Base-by-base conservation (phyloP, 208 protist species). In the Crithidia thermophila region DNA sequence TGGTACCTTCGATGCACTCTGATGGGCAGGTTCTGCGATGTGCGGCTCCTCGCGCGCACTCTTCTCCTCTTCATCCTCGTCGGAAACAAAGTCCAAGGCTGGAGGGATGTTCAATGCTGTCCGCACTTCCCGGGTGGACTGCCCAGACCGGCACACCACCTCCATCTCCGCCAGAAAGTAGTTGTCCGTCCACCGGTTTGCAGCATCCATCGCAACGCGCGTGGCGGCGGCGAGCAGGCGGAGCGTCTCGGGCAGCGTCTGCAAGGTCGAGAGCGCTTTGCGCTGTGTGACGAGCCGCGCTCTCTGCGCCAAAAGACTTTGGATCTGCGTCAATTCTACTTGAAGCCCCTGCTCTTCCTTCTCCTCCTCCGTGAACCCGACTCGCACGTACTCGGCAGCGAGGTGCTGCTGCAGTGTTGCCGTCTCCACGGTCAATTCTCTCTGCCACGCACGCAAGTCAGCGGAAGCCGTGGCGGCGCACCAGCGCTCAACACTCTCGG, bases 141-240 rank as follows among this genome's bases (percentile, higher is more conserved):
- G 33, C 27, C 84, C 73, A 60, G 83, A 68, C 20, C 66, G 58
- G 7, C 31, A 25, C 30, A 62, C 52, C 14, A 95, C 67, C 57
- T 83, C 60, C 49, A 88, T 71, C 63, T 95, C 82, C 2, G 88
- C 63, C 2, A 90, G 69, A 37, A 79, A 86, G 39, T 82, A 85
- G 59, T 95, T 95, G 53, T 95, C 90, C 20, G 90, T 91, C 87
- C 90, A 95, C 16, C 87, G 82, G 67, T 95, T 91, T 3, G 82
- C 84, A 3, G 90, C 75, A 27, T 80, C 84, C 39, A 66, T 68
- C 5, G 86, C 86, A 7, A 75, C 31, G 0, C 2, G 30, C 8
- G 75, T 84, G 30, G 72, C 56, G 4, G 37, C 13, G 14, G 77
- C 61, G 7, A 94, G 46, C 14, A 21, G 57, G 1, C 64, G 53